phyloP scores from a whole-genome alignment of 495 filamentous ascomycete species.

The Penicillium maclennaniae region DNA sequence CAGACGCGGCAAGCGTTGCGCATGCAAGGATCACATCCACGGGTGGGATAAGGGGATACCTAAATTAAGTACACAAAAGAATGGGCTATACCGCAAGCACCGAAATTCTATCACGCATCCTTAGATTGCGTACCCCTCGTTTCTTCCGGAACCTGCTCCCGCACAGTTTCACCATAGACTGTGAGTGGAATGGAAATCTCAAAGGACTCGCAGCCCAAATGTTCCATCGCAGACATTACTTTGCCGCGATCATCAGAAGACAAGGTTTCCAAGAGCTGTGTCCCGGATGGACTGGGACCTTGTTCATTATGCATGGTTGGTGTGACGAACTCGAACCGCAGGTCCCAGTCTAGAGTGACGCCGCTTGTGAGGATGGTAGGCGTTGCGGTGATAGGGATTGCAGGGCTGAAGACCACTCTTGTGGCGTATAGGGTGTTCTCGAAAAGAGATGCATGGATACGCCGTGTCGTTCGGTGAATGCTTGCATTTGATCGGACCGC shows the following conservation, averaged over 20 bases:
- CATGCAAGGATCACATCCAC: conserved; percentile 1
- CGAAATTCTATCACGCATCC: not conserved
- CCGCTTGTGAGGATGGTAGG: conserved; percentile 88
- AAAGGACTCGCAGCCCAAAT: conserved; percentile 79
- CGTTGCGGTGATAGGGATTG: conserved; percentile 74
- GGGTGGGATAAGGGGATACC: conserved; percentile 15
- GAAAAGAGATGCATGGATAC: conserved; percentile 67
- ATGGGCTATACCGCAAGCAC: conserved; percentile 2
- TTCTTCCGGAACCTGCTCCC: conserved; percentile 43
- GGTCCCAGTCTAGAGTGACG: conserved; percentile 77
- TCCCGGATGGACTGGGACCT: conserved; percentile 33
- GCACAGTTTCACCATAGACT: conserved; percentile 71
- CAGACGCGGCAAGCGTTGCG: not conserved
- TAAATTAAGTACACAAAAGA: conserved; percentile 14
- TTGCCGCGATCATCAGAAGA: conserved; percentile 72
- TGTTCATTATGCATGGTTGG: conserved; percentile 37
- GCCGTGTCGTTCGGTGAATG: conserved; percentile 79
- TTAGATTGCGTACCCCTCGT: conserved; percentile 45
- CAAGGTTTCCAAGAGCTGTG: conserved; percentile 46
- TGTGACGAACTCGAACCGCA: conserved; percentile 87
- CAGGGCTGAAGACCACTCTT: conserved; percentile 72
- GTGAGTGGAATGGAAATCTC: conserved; percentile 79
- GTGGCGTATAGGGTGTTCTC: conserved; percentile 78
- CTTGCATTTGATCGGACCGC: conserved; percentile 81
- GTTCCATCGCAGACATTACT: conserved; percentile 68